Evolutionary conservation across 352 stramenopile species (phyloP).

Genomic region (Phytophthora nicotianae): DNA sequence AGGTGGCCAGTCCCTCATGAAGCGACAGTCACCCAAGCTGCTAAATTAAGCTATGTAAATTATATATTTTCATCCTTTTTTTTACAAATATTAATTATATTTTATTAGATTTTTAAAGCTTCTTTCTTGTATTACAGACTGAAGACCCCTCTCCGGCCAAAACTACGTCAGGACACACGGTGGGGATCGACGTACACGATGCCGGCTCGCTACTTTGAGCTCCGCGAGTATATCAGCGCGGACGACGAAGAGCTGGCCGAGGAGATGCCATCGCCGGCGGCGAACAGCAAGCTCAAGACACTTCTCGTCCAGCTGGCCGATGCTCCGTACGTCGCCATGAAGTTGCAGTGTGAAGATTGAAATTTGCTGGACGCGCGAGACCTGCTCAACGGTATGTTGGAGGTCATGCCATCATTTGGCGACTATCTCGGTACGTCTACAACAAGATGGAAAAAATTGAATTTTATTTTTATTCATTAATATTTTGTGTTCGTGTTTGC

Average conservation of each 20-base stretch:
- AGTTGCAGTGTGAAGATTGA: background rate
- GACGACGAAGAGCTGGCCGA: constrained; percentile 13
- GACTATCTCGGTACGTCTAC: constrained; percentile 9
- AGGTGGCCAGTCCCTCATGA: constrained; percentile 13
- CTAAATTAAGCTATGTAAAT: constrained; percentile 11
- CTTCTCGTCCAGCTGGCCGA: background rate
- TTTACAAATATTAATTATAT: background rate
- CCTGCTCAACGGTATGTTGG: constrained; percentile 7
- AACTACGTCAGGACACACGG: constrained; percentile 3
- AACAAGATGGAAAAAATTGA: background rate
- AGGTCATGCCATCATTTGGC: background rate
- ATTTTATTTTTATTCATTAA: constrained; percentile 1
- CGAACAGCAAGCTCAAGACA: constrained; percentile 1
- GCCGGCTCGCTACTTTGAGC: constrained; percentile 3
- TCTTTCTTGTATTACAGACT: constrained; percentile 1
- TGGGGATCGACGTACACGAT: constrained; percentile 16
- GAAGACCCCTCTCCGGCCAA: background rate
- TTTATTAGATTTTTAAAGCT: constrained; percentile 1
- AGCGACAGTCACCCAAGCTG: constrained; percentile 10
- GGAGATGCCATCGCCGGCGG: background rate
- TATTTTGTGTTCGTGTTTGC: constrained; percentile 3
- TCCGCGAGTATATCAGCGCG: constrained; percentile 7
- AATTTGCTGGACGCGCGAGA: constrained; percentile 4
- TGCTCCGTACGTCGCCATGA: constrained; percentile 4
- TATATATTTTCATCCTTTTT: background rate